Percentiles rank a stretch among this genome's conserved stretches.
phyloP scores from a whole-genome alignment of 495 filamentous ascomycete genomes.

The Hyphodiscus hymeniophilus region DNA sequence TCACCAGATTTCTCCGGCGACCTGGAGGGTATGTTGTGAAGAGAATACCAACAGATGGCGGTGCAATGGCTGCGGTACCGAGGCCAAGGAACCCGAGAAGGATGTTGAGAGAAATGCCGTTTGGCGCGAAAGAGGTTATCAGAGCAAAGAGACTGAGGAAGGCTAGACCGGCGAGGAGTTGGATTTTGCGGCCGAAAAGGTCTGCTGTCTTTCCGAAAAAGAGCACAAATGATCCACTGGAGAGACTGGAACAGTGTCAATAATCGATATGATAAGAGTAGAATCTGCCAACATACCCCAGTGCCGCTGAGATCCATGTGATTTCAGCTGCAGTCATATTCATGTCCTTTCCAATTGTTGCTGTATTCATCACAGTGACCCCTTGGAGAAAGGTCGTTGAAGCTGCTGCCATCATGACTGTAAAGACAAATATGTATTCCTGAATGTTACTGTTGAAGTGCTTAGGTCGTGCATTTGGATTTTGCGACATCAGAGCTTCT shows the following conservation, averaged over 20 bases:
- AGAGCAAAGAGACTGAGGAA: conserved; percentile 48
- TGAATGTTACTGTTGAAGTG: no score
- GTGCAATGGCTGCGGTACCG: conserved; percentile 53
- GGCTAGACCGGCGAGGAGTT: conserved; percentile 55
- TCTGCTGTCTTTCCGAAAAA: conserved; percentile 62
- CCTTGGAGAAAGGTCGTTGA: no score
- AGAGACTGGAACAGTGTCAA: conserved; percentile 43
- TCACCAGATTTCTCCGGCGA: conserved; percentile 61
- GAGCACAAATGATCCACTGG: conserved; percentile 57
- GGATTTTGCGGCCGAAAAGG: conserved; percentile 51
- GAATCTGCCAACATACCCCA: no score
- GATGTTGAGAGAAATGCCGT: conserved; percentile 55
- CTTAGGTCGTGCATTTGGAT: no score
- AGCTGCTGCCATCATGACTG: no score
- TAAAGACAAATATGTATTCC: no score
- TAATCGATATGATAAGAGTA: no score
- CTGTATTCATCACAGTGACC: no score
- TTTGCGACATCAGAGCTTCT: no score
- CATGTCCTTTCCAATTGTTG: no score
- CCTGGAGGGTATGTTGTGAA: conserved; percentile 55
- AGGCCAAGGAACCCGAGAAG: conserved; percentile 56
- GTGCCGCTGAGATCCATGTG: background rate
- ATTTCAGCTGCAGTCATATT: background rate
- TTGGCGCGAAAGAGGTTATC: conserved; percentile 52
- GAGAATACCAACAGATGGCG: conserved; percentile 58